Evolutionary conservation across 495 filamentous ascomycete genomes (phyloP), one percentile per base, ranked within the genome.

Genomic region (Podospora pseudopauciseta): DNA sequence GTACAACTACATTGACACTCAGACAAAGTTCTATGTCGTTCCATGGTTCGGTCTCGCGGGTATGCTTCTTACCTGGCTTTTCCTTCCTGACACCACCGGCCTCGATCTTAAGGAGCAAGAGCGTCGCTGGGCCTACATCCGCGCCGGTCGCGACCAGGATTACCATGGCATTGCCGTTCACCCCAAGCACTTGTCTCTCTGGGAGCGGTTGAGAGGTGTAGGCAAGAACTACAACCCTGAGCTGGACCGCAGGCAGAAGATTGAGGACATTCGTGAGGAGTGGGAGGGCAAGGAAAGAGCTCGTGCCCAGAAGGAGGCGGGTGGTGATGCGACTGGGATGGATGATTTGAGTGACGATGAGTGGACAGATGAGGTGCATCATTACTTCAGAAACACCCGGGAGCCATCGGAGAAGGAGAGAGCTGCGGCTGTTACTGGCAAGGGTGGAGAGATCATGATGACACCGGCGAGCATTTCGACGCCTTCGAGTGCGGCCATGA

Each of bases 21-120:
- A 86, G 72, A 85, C 80, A 32, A 93, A 92, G 72, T 96, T 97
- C 84, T 87, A 91, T 78, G 87, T 97, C 19, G 91, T 96, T 1
- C 91, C 93, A 2, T 96, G 93, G 92, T 97, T 96, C 75, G 93
- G 92, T 74, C 88, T 96, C 4, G 87, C 80, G 5, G 93, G 93
- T 72, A 89, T 92, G 79, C 30, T 96, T 23, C 72, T 96, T 53
- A 96, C 92, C 13, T 85, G 78, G 61, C 65, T 94, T 65, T 97
- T 92, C 85, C 88, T 96, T 3, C 93, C 93, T 2, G 93, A 96
- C 74, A 97, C 93, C 70, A 97, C 93, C 13, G 93, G 93, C 59
- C 88, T 96, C 15, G 93, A 96, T 72, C 86, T 97, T 60, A 94
- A 95, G 84, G 93, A 97, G 78, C 93, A 96, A 79, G 93, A 97